Percentiles rank a stretch among this genome's conserved stretches.
Evolutionary conservation across 2,329 filamentous ascomycete species (phyloP).

Genomic region (Fusarium tricinctum): DNA sequence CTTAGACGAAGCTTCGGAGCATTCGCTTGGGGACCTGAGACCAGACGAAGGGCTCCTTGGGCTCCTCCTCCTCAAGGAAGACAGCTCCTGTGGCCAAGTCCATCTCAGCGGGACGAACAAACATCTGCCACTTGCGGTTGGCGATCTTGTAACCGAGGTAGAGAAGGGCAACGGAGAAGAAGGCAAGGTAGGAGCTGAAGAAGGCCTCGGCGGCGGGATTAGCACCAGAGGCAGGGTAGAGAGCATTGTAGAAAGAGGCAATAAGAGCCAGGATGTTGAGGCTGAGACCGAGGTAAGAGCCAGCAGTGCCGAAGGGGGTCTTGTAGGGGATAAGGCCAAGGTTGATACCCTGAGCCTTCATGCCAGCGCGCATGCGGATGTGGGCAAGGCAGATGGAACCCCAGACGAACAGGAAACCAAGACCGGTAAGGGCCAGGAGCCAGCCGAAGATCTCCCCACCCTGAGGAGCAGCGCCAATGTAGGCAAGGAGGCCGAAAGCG

Average conservation of each 20-base stretch:
- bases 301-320: constrained; percentile 82
- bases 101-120: constrained; percentile 80
- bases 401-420: constrained; percentile 86
- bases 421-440: constrained; percentile 81
- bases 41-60: constrained; percentile 78
- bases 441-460: constrained; percentile 80
- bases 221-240: constrained; percentile 63
- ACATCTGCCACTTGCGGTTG: constrained; percentile 69
- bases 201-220: constrained; percentile 78
- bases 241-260: constrained; percentile 84
- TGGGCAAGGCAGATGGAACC: constrained; percentile 87
- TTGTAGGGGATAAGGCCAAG: constrained; percentile 84
- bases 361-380: constrained; percentile 88
- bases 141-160: constrained; percentile 83
- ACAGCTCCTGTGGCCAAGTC: constrained; percentile 87
- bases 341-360: constrained; percentile 75
- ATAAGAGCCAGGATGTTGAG: constrained; percentile 84
- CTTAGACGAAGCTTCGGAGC: constrained; percentile 44
- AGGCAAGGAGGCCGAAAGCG: constrained; percentile 79
- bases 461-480: constrained; percentile 75
- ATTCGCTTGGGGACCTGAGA: constrained; percentile 57
- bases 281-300: constrained; percentile 83
- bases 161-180: constrained; percentile 75
- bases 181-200: constrained; percentile 79
- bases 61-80: constrained; percentile 83